These are phyloP conservation scores for Arthroderma sp. DNA, from an alignment of 2,329 filamentous ascomycete species.

Conservation along the genomic window DNA sequence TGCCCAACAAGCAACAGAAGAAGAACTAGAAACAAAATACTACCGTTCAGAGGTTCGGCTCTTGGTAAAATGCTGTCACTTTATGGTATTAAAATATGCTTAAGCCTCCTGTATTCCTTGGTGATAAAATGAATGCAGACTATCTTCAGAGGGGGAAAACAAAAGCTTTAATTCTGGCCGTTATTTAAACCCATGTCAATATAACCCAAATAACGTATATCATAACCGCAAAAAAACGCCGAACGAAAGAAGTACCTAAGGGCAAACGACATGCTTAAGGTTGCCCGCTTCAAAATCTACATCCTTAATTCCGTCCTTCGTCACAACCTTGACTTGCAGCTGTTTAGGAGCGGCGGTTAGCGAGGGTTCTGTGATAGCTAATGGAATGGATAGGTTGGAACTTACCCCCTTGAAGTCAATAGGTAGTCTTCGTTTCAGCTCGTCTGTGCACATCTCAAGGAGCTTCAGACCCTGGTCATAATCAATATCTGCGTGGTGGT, in stretches of 20 bases:
- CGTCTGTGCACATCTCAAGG: constrained; percentile 86
- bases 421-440: constrained; percentile 89
- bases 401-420: constrained; percentile 96
- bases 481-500: constrained; percentile 88
- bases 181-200: background rate
- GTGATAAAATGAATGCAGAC: too few relatives aligned
- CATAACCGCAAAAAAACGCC: constrained; percentile 15
- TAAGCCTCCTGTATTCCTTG: too few relatives aligned
- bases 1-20: too few relatives aligned
- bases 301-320: constrained; percentile 80
- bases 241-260: constrained; percentile 23
- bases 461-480: constrained; percentile 85
- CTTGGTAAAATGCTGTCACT: too few relatives aligned
- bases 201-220: background rate
- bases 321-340: constrained; percentile 70
- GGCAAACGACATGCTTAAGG: constrained; percentile 44
- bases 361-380: constrained; percentile 17
- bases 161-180: background rate
- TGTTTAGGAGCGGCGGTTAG: constrained; percentile 8
- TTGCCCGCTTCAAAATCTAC: constrained; percentile 61
- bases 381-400: constrained; percentile 4
- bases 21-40: too few relatives aligned
- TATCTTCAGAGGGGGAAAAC: too few relatives aligned
- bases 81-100: too few relatives aligned
- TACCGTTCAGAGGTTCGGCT: too few relatives aligned